These are phyloP conservation scores for Lecanoromycetidae sp. DNA, from an alignment of 2,329 filamentous ascomycete genomes.

Conservation along the genomic window DNA sequence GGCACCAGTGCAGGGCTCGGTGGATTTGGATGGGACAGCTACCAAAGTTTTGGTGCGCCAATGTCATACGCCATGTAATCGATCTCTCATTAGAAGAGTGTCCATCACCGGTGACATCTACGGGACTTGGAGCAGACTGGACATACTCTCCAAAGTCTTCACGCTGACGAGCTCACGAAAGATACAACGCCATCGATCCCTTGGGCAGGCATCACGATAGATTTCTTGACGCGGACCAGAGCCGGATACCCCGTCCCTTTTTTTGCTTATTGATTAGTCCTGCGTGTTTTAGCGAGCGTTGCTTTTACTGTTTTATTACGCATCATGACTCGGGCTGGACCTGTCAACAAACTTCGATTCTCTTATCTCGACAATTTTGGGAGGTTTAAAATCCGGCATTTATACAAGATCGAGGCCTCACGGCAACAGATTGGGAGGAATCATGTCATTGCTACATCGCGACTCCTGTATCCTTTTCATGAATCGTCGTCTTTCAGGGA, in stretches of 20 bases:
- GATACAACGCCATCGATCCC: neutral
- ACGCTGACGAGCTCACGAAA: conserved; percentile 23
- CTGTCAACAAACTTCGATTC: conserved; percentile 12
- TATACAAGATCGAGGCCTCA: conserved; percentile 34
- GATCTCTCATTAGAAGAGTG: conserved; percentile 22
- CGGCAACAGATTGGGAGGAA: conserved; percentile 32
- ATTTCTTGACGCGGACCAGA: conserved; percentile 2
- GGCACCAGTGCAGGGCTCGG: conserved; percentile 69
- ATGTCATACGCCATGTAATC: conserved; percentile 66
- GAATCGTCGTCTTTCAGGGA: conserved; percentile 28
- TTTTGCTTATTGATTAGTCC: too few relatives aligned
- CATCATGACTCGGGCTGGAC: conserved; percentile 14
- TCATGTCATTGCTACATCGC: conserved; percentile 22
- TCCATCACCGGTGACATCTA: neutral
- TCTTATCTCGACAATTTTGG: conserved; percentile 26
- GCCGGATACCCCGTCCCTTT: conserved; percentile 5
- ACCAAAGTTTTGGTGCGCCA: conserved; percentile 64
- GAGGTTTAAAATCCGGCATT: conserved; percentile 33
- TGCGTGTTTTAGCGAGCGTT: conserved; percentile 27
- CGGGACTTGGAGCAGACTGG: conserved; percentile 37
- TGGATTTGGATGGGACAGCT: conserved; percentile 75
- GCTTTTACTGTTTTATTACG: conserved; percentile 29
- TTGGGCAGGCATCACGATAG: conserved; percentile 5
- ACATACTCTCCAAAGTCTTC: conserved; percentile 38
- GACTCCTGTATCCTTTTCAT: conserved; percentile 19